phyloP scores from a whole-genome alignment of 257 asterid species.

The Solanum stenotomum region DNA sequence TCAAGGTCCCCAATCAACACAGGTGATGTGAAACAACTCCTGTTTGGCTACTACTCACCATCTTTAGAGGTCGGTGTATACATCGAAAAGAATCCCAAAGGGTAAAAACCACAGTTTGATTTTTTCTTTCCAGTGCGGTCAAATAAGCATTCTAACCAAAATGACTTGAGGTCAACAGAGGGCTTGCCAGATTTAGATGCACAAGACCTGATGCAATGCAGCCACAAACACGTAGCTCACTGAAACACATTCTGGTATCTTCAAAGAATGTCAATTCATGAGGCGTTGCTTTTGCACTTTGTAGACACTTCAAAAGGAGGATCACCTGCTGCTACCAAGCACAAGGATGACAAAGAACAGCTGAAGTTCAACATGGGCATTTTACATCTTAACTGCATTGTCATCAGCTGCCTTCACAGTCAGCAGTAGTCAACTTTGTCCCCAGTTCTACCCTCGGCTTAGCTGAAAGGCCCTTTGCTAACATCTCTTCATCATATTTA shows the following conservation, averaged over 20 bases:
- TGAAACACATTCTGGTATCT: neutral
- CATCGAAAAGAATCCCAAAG: neutral
- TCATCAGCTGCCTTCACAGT: constrained; percentile 16
- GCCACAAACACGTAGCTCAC: neutral
- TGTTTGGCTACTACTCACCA: neutral
- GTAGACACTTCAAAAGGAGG: neutral
- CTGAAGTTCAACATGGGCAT: neutral
- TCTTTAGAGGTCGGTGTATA: neutral
- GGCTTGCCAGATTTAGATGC: neutral
- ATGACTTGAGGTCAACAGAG: neutral
- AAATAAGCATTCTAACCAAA: neutral
- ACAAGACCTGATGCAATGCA: neutral
- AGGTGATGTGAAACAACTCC: neutral
- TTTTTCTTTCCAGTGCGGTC: neutral
- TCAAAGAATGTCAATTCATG: neutral
- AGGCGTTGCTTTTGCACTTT: neutral
- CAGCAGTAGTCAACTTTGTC: constrained; percentile 17
- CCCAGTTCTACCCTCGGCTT: constrained; percentile 63
- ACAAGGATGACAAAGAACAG: neutral
- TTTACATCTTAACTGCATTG: neutral
- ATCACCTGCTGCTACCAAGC: neutral
- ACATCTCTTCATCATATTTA: constrained; percentile 77
- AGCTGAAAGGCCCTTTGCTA: constrained; percentile 72
- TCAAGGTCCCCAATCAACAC: neutral
- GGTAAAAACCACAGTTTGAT: neutral